Evolutionary conservation across 495 filamentous ascomycete genomes (phyloP), one percentile per base, ranked within the genome.

Genomic region (Xylaria palmicola): DNA sequence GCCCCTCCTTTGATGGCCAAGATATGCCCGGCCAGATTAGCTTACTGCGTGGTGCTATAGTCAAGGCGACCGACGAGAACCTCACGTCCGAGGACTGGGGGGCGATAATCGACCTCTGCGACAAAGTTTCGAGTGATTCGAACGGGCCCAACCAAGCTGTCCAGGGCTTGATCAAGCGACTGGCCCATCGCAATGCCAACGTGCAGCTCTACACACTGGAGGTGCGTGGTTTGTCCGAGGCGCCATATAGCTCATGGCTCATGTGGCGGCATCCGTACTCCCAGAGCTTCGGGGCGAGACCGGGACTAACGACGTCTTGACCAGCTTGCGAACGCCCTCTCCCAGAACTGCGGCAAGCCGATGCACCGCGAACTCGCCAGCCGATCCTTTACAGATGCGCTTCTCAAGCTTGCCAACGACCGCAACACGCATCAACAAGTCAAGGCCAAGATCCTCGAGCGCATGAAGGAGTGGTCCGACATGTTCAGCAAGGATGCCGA

Each of bases 171-270:
- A 98, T 98, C 74, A 98, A 97, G 78, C 83, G 94, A 60, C 81
- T 98, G 64, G 95, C 94, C 57, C 93, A 98, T 77, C 86, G 94
- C 62, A 98, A 98, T 77, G 94, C 94, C 58, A 98, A 98, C 76
- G 94, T 98, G n/a, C 94, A 98, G 77, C 82, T 98, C 32, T 98
- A 98, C 72, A 98, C 94, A 19, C 82, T 98, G 59, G 94, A 98
- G 83, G 92, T 94, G 66, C 47, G 82, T 69, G 44, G 29, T 34
- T 44, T 41, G 15, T n/a, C n/a, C n/a, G n/a, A n/a, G n/a, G n/a
- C n/a, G n/a, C n/a, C n/a, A n/a, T n/a, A n/a, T n/a, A n/a, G n/a
- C n/a, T n/a, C n/a, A n/a, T n/a, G n/a, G n/a, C n/a, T n/a, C n/a
- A n/a, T n/a, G n/a, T n/a, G n/a, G n/a, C 8, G 37, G n/a, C 13